These are phyloP conservation scores for Hypoxylon sp. DNA, from an alignment of 2,329 filamentous ascomycete species.

Conservation along the genomic window DNA sequence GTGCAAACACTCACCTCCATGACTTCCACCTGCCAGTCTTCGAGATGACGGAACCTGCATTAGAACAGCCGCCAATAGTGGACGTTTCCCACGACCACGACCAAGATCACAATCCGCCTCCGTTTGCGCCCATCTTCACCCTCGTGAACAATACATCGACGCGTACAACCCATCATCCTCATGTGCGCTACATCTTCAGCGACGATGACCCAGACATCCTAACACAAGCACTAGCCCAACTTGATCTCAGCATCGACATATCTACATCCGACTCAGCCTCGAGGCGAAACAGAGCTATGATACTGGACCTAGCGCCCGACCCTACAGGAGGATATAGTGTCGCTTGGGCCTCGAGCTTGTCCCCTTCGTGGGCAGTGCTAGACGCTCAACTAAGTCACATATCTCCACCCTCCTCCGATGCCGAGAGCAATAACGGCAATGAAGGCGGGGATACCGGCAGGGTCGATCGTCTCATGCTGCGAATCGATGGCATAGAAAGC, in stretches of 20 bases:
- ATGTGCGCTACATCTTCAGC: conserved; percentile 91
- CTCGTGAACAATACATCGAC: conserved; percentile 83
- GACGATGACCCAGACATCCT: conserved; percentile 89
- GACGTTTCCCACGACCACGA: conserved; percentile 40
- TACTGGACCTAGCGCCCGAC: conserved; percentile 68
- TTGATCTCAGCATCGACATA: conserved; percentile 55
- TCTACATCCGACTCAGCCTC: conserved; percentile 48
- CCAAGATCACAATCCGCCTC: conserved; percentile 40
- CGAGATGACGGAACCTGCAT: conserved; percentile 51
- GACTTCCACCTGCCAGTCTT: conserved; percentile 40
- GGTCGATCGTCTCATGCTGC: conserved; percentile 69
- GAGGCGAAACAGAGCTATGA: conserved; percentile 61
- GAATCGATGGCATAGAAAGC: conserved; percentile 69
- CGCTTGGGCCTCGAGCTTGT: conserved; percentile 78
- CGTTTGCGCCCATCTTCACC: conserved; percentile 87
- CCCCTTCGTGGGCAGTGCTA: conserved; percentile 77
- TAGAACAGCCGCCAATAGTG: conserved; percentile 42
- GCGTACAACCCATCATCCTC: conserved; percentile 83
- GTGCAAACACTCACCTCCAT: conserved; percentile 40
- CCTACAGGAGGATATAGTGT: conserved; percentile 67
- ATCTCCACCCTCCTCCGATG: conserved; percentile 53
- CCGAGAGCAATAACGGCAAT: conserved; percentile 54
- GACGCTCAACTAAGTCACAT: conserved; percentile 63
- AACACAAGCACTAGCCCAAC: conserved; percentile 72
- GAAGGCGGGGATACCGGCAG: conserved; percentile 48